Percentiles rank a stretch among this genome's conserved stretches.
These are phyloP conservation scores for Penicillium oxalicum DNA, from an alignment of 2,329 filamentous ascomycete species.

Conservation along the genomic window DNA sequence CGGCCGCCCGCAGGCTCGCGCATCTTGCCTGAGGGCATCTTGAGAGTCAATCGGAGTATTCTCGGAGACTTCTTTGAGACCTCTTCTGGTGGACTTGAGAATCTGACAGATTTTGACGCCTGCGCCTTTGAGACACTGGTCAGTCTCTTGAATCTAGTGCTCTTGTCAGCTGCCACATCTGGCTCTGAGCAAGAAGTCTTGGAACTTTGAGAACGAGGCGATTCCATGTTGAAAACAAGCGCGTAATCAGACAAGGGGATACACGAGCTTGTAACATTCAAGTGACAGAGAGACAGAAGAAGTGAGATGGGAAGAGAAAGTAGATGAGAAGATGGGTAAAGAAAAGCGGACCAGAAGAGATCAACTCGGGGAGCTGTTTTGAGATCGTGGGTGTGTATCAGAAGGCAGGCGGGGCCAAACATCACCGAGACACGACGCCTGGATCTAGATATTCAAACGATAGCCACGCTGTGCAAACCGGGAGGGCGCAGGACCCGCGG, in stretches of 20 bases:
- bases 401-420: slow-evolving; percentile 1
- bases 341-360: slow-evolving; percentile 9
- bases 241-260: not conserved
- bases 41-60: slow-evolving; percentile 45
- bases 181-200: slow-evolving; percentile 25
- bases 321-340: too few species aligned
- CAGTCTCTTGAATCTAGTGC: slow-evolving; percentile 34
- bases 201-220: slow-evolving; percentile 37
- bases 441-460: slow-evolving; percentile 11
- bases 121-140: slow-evolving; percentile 26
- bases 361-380: not conserved
- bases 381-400: not conserved
- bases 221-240: slow-evolving; percentile 26
- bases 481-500: slow-evolving; percentile 26
- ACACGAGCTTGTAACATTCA: too few species aligned
- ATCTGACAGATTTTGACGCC: slow-evolving; percentile 30
- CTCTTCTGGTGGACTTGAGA: slow-evolving; percentile 32
- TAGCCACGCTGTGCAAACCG: slow-evolving; percentile 22
- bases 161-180: slow-evolving; percentile 30
- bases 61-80: slow-evolving; percentile 33
- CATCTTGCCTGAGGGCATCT: slow-evolving; percentile 46
- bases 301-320: too few species aligned
- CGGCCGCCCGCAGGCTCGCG: slow-evolving; percentile 41
- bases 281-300: too few species aligned
- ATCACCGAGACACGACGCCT: not conserved